phyloP scores from a whole-genome alignment of 768 basidiomycete species.

The Lentinula aciculospora region DNA sequence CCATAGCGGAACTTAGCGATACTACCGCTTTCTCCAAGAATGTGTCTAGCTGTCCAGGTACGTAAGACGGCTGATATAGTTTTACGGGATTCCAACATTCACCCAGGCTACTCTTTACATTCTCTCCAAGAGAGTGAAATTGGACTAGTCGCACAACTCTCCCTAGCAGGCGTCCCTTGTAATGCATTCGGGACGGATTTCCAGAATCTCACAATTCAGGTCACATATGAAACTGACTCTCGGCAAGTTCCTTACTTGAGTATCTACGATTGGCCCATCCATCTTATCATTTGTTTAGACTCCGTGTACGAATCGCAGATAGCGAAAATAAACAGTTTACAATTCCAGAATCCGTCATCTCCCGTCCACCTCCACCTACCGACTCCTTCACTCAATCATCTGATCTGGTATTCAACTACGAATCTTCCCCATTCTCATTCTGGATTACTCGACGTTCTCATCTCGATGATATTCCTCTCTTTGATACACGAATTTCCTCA shows the following conservation, averaged over 20 bases:
- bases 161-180: conserved; percentile 51
- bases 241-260: conserved; percentile 25
- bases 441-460: conserved; percentile 71
- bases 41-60: conserved; percentile 6
- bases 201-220: conserved; percentile 51
- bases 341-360: conserved; percentile 49
- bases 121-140: conserved; percentile 33
- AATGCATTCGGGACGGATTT: conserved; percentile 64
- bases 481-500: conserved; percentile 63
- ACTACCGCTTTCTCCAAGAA: neutral
- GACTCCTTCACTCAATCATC: conserved; percentile 33
- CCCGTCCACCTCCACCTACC: conserved; percentile 32
- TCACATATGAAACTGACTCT: conserved; percentile 56
- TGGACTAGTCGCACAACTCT: conserved; percentile 51
- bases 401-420: conserved; percentile 67
- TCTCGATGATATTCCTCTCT: conserved; percentile 49
- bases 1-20: neutral
- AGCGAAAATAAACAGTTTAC: conserved; percentile 57
- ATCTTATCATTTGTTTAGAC: conserved; percentile 24
- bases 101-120: conserved; percentile 48
- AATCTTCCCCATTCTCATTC: conserved; percentile 64
- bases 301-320: conserved; percentile 68
- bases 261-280: neutral
- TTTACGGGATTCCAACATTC: neutral
- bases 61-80: neutral